Percentiles rank a stretch among this genome's conserved stretches.
phyloP scores from a whole-genome alignment of 2,329 filamentous ascomycete species.

The Cadophora sp. region DNA sequence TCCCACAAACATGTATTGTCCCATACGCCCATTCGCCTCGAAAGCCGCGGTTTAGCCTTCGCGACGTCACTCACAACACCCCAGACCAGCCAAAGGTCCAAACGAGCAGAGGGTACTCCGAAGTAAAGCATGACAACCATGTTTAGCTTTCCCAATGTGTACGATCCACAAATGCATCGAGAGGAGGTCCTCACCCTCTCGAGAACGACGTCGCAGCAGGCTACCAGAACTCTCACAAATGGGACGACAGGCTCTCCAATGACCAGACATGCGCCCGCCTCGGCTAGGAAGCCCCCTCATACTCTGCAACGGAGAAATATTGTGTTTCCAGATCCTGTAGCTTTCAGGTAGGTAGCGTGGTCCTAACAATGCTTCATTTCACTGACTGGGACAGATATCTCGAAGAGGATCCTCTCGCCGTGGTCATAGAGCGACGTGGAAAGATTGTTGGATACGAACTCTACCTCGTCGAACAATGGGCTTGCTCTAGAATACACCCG shows the following conservation, averaged over 20 bases:
- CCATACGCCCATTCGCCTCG: constrained; percentile 20
- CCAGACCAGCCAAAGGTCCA: constrained; percentile 12
- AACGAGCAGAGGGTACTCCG: constrained; percentile 9
- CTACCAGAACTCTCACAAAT: constrained; percentile 27
- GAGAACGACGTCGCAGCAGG: constrained; percentile 37
- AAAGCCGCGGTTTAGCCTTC: constrained; percentile 18
- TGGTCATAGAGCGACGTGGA: constrained; percentile 74
- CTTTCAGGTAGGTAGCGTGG: constrained; percentile 53
- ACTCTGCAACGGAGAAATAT: constrained; percentile 56
- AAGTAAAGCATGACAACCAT: constrained; percentile 35
- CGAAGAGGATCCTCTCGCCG: constrained; percentile 81
- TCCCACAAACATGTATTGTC: not conserved
- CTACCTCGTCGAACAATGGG: constrained; percentile 97
- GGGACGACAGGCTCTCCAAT: constrained; percentile 28
- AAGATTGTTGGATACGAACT: constrained; percentile 85
- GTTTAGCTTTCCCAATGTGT: constrained; percentile 36
- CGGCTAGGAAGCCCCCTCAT: constrained; percentile 35
- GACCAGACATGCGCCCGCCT: constrained; percentile 24
- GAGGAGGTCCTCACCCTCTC: constrained; percentile 41
- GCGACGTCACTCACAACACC: constrained; percentile 33
- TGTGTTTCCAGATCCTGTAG: constrained; percentile 70
- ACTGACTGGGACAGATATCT: constrained; percentile 65
- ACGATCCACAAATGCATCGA: constrained; percentile 42
- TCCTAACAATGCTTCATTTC: not conserved
- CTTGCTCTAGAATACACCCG: constrained; percentile 87